Base-by-base conservation (phyloP, 371 early-diverging fungal species). In the Gilbertella persicaria region DNA sequence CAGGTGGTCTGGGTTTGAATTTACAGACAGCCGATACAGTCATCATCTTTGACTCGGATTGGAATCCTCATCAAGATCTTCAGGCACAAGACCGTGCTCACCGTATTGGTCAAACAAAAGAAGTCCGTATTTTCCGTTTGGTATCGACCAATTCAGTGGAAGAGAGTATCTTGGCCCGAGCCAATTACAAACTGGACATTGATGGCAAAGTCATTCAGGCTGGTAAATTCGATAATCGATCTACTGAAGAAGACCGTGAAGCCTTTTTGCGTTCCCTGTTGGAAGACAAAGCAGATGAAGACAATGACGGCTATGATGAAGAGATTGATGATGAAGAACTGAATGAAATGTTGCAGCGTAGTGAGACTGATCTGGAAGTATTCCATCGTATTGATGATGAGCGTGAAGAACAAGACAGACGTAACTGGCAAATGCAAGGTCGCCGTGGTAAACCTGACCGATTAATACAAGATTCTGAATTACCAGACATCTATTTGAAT, bases 41-140 rank as follows among this genome's bases (percentile, higher is more conserved):
- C 26, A 90, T 99, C 44, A 93, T 99, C 63, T 99, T 95, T 69
- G 99, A 99, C 70, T 94, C 95, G 13, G 99, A 99, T 73, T 99
- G 82, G 90, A 99, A 99, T 65, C 99, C 99, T 17, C 97, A 97
- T 62, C 94, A 94, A 53, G 99, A 99, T 79, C 80, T 98, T 30
- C 99, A 99, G 79, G 99, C 99, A 4, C 99, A 98, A 75, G 99
- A 99, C 75, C 94, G 99, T 71, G 99, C 99, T 0, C 99, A 99
- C 77, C 91, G 99, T 73, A 99, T 99, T 61, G 99, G 99, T 16
- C 99, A 99, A 75, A 99, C 91, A 14, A 97, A 97, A 62, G 98
- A 99, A 76, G 99, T 99, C 23, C 88, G 94, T 39, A 95, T 99
- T 46, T 90, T 98, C 71, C 87, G 99, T 29, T 69, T 99, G 44